Conservation (phyloP, 805 yeast genomes). For the Candida hispaniensis region DNA sequence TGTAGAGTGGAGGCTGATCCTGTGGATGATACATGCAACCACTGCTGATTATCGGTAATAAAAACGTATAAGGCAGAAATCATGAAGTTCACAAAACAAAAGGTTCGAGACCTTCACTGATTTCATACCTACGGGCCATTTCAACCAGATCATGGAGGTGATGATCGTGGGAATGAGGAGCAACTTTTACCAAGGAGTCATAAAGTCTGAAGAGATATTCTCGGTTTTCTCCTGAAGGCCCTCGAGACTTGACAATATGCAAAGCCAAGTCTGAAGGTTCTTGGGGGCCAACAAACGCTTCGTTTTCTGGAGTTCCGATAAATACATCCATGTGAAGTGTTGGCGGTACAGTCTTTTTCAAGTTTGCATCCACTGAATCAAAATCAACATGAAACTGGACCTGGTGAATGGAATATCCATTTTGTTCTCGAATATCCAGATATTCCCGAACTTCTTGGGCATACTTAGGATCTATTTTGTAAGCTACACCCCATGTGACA, state of each 20-base stretch:
- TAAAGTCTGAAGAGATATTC: slow-evolving; percentile 56
- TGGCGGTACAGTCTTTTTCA: slow-evolving; percentile 6
- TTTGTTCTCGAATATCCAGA: slow-evolving; percentile 75
- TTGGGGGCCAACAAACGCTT: slow-evolving; percentile 81
- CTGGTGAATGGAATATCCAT: slow-evolving; percentile 66
- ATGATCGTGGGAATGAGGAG: slow-evolving; percentile 32
- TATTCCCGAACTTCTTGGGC: slow-evolving; percentile 55
- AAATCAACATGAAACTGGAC: slow-evolving; percentile 49
- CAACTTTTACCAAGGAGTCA: slow-evolving; percentile 37
- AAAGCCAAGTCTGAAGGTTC: slow-evolving; percentile 45
- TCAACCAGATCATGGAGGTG: slow-evolving; percentile 34
- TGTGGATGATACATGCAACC: no score
- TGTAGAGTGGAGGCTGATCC: no score
- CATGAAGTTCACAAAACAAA: neutral
- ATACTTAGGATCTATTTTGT: slow-evolving; percentile 57
- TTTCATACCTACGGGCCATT: slow-evolving; percentile 25
- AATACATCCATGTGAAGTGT: slow-evolving; percentile 53
- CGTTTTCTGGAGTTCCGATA: slow-evolving; percentile 73
- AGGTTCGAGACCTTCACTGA: slow-evolving; percentile 7
- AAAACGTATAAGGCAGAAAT: no score
- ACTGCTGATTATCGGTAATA: no score
- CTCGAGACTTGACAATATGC: slow-evolving; percentile 45
- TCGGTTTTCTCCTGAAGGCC: slow-evolving; percentile 74
- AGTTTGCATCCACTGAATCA: slow-evolving; percentile 17
- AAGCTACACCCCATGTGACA: slow-evolving; percentile 67